Evolutionary conservation across 495 filamentous ascomycete genomes (phyloP).

Genomic region (Diplogelasinospora grovesii): DNA sequence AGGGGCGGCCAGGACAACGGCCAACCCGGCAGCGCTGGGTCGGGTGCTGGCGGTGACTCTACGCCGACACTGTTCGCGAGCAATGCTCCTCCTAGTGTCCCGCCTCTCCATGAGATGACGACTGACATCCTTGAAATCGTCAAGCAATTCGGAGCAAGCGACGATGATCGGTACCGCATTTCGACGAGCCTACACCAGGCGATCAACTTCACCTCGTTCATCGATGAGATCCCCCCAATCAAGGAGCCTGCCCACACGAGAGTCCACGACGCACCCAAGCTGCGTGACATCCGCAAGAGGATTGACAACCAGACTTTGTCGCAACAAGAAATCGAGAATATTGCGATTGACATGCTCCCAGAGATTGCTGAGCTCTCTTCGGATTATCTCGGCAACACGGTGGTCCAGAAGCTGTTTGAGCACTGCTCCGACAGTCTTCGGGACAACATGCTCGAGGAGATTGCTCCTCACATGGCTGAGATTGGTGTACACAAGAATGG

Average conservation of each 20-base stretch:
- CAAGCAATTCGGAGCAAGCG: slow-evolving; percentile 75
- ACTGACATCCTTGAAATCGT: slow-evolving; percentile 82
- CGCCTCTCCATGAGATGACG: slow-evolving; percentile 67
- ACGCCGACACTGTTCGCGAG: slow-evolving; percentile 29
- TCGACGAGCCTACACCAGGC: slow-evolving; percentile 65
- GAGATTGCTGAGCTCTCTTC: slow-evolving; percentile 92
- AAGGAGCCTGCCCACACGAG: slow-evolving; percentile 84
- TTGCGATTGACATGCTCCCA: slow-evolving; percentile 85
- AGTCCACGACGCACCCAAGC: slow-evolving; percentile 88
- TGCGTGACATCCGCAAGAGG: slow-evolving; percentile 92
- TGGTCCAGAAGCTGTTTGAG: slow-evolving; percentile 98
- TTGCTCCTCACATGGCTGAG: slow-evolving; percentile 86
- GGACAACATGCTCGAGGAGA: slow-evolving; percentile 83
- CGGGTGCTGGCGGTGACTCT: slow-evolving; percentile 41
- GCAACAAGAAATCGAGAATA: slow-evolving; percentile 81
- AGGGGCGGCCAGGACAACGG: slow-evolving; percentile 44
- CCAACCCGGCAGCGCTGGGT: slow-evolving; percentile 26
- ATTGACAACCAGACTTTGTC: slow-evolving; percentile 91
- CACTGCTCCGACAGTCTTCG: slow-evolving; percentile 86
- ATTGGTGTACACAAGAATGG: slow-evolving; percentile 99
- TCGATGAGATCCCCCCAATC: slow-evolving; percentile 81
- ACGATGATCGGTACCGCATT: slow-evolving; percentile 73
- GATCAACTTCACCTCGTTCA: slow-evolving; percentile 63
- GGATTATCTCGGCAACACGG: slow-evolving; percentile 96
- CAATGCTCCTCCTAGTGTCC: slow-evolving; percentile 55